Base-by-base conservation (phyloP, 805 yeast genomes). In the Candida vaughaniae region DNA sequence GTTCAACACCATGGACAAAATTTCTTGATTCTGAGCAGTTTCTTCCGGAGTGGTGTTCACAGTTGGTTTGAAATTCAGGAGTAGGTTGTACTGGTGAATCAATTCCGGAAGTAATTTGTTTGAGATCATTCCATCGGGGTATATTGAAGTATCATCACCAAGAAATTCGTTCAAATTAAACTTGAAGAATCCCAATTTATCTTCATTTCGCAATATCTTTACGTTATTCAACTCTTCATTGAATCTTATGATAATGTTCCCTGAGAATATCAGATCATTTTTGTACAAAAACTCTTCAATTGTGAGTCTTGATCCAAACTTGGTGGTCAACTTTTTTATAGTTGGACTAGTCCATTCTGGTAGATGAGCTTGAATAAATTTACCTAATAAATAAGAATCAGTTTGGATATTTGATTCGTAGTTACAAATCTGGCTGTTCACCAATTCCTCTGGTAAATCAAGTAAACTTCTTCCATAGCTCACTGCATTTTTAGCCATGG, bases 71-170 rank as follows among this genome's bases (percentile, higher is more conserved):
- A 47, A 47, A 22, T 46, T 57, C 23, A 52, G 51, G 33, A 56
- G 49, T 32, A 47, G 48, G 22, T 58, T 52, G 49, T 66, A 78
- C 41, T 77, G 75, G 2, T 55, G 53, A 6, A 71, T 62, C 10
- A 90, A 61, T 48, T 84, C 88, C 0, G 96, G 95, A n/a, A 90
- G 58, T 7, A 88, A 60, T 43, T 74, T 73, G 41, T 74, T 63
- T 27, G 78, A 80, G 25, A 86, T 50, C 52, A 55, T 79, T 63
- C 47, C 85, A 68, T 33, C 71, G 39, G 55, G 87, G 73, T 58
- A 66, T 6, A 37, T 16, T 10, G 36, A 25, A 6, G 18, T 18
- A n/a, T 39, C 48, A 16, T 27, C 25, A 5, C 18, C 26, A 23
- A 45, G 41, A 23, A 46, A 46, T 36, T 52, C 57, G 1, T 57